Base-by-base conservation (phyloP, 1,284 basidiomycete genomes). In the Boletus sp. region DNA sequence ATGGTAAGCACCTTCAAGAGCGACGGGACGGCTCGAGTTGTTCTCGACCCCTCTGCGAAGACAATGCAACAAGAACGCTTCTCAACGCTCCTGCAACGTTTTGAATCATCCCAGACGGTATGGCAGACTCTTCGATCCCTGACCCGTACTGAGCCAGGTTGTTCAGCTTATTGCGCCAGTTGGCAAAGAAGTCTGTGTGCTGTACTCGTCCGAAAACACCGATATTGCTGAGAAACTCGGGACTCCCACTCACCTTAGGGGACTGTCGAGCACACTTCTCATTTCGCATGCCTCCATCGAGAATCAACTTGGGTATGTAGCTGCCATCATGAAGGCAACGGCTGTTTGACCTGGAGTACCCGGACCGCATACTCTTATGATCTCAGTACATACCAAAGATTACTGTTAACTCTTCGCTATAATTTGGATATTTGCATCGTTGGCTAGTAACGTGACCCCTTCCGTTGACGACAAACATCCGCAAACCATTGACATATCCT, bases 21-120 rank as follows among this genome's bases (percentile, higher is more conserved):
- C n/a, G 76, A 74, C 18, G 81, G 83, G 5, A 79, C 77, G 15
- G 83, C 82, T 4, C 73, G 76, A 57, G 76, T 81, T 29, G 64
- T 68, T 49, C 69, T 78, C 27, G 71, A 76, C 37, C 58, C 69
- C 2, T 70, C 73, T 50, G 79, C 79, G 6, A 73, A 73, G 16
- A 66, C 70, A 5, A 69, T 70, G 22, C 73, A 84, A 24, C 75
- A 73, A 60, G 67, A 63, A 27, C 70, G 77, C 51, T 87, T 84
- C 54, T 66, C 72, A 9, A 66, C 66, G 15, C 80, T 87, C 65
- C 64, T 69, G 18, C 64, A 67, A 35, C 79, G 80, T n/a, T 73
- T 87, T 47, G 69, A 75, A 56, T 64, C 69, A 13, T 80, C 79
- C n/a, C 78, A 81, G 50, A 70, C 84, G 67, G 85, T 86, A 67